Conservation (phyloP, 2,329 filamentous ascomycete species). For the Botrytis fabae region DNA sequence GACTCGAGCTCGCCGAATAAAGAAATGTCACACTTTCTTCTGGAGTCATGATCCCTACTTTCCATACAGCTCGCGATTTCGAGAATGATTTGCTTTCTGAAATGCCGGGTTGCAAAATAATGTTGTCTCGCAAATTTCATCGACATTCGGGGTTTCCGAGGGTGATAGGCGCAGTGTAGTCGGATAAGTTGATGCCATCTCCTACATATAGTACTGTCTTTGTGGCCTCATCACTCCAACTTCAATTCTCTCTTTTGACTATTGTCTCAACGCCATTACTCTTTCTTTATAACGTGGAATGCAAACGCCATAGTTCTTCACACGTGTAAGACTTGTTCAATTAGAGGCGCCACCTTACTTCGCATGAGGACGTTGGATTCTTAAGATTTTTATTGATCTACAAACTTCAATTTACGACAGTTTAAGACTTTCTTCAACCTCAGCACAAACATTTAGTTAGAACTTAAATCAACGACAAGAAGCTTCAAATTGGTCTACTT, state of each 20-base stretch:
- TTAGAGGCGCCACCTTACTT: not conserved
- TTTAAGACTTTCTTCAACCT: not conserved
- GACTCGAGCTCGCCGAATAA: not conserved
- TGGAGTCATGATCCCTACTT: not conserved
- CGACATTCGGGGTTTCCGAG: not conserved
- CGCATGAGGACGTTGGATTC: not conserved
- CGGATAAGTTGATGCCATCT: not conserved
- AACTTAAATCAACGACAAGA: not conserved
- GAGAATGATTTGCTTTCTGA: constrained; percentile 5
- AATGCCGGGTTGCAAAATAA: not conserved
- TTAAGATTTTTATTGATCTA: not conserved
- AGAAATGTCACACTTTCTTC: not conserved
- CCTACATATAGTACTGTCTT: not conserved
- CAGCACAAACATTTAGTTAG: not conserved
- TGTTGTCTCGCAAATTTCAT: not conserved
- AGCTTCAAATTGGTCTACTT: not conserved
- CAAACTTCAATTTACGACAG: not conserved
- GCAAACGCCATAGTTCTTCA: not conserved
- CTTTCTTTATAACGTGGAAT: not conserved
- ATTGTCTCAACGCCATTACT: not conserved
- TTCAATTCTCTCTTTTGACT: not conserved
- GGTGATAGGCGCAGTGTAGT: not conserved
- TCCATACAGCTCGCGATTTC: not conserved
- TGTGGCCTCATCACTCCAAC: not conserved
- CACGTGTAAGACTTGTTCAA: not conserved